Conservation (phyloP, 768 basidiomycete genomes). For the Auriscalpium vulgare region DNA sequence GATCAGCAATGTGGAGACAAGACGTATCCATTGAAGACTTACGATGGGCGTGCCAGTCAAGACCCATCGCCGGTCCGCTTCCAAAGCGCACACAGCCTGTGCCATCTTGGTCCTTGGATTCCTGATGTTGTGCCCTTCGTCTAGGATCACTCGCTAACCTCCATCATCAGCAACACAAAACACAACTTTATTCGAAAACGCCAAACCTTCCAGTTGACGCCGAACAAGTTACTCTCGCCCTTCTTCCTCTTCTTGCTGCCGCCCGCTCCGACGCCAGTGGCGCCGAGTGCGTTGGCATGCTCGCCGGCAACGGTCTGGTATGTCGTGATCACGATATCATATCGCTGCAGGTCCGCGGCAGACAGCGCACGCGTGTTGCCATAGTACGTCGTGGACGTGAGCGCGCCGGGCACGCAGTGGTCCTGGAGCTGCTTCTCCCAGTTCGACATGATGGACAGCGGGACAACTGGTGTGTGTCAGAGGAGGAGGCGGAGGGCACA, state of each 20-base stretch:
- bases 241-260: constrained; percentile 58
- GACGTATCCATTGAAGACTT: constrained; percentile 23
- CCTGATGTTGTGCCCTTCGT: constrained; percentile 84
- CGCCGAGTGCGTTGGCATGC: constrained; percentile 25
- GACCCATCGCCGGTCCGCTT: constrained; percentile 71
- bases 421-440: constrained; percentile 83
- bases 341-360: constrained; percentile 50
- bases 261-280: constrained; percentile 21
- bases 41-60: constrained; percentile 87
- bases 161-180: background rate
- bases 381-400: constrained; percentile 63
- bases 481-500: background rate
- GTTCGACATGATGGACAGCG: constrained; percentile 79
- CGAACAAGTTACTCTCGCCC: constrained; percentile 48
- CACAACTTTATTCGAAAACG: background rate
- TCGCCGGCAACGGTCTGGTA: constrained; percentile 68
- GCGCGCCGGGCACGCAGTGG: constrained; percentile 47
- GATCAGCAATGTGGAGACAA: background rate
- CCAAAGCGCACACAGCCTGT: constrained; percentile 51
- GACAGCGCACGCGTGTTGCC: constrained; percentile 55
- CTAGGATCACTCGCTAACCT: constrained; percentile 66
- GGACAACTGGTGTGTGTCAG: constrained; percentile 46
- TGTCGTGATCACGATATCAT: constrained; percentile 79
- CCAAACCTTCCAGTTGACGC: constrained; percentile 74
- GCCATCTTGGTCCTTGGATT: constrained; percentile 86